A percentile compares a stretch with the other conserved stretches of the same genome.
These are phyloP conservation scores for Henningerozyma blattae DNA, from an alignment of 805 yeast genomes.

Conservation along the genomic window DNA sequence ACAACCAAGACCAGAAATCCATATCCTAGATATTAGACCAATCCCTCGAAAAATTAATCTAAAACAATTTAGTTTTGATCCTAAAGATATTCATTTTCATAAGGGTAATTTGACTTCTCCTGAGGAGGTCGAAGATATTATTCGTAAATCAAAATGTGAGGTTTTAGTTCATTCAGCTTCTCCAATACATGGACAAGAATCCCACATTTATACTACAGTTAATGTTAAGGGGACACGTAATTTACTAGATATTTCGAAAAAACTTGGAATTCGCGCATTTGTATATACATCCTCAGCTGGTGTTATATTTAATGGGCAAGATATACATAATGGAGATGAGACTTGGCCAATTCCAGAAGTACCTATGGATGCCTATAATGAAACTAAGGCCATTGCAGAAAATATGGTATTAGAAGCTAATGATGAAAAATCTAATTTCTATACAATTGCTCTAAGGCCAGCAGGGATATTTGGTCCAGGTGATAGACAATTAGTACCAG, in stretches of 20 bases:
- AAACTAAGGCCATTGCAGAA: slow-evolving; percentile 90
- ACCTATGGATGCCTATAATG: slow-evolving; percentile 95
- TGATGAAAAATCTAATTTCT: slow-evolving; percentile 38
- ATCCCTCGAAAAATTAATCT: slow-evolving; percentile 56
- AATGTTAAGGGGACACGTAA: slow-evolving; percentile 83
- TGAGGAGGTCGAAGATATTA: slow-evolving; percentile 54
- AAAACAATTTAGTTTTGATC: slow-evolving; percentile 62
- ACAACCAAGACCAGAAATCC: slow-evolving; percentile 57
- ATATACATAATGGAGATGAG: slow-evolving; percentile 86
- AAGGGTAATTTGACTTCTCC: slow-evolving; percentile 77
- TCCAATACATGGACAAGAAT: slow-evolving; percentile 84
- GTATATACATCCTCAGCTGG: slow-evolving; percentile 97
- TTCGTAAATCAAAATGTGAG: slow-evolving; percentile 44
- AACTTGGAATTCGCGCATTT: slow-evolving; percentile 41
- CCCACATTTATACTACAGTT: slow-evolving; percentile 74
- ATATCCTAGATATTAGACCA: slow-evolving; percentile 86
- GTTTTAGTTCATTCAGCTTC: slow-evolving; percentile 94
- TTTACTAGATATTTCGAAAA: slow-evolving; percentile 51
- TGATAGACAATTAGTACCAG: slow-evolving; percentile 93
- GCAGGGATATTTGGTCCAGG: slow-evolving; percentile 99
- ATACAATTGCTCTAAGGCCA: slow-evolving; percentile 84
- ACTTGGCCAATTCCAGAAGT: slow-evolving; percentile 82
- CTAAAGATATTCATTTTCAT: slow-evolving; percentile 43
- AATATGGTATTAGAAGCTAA: slow-evolving; percentile 66
- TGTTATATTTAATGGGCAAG: slow-evolving; percentile 92